phyloP scores from a whole-genome alignment of 768 basidiomycete species.

The Phaeotremella fagi region DNA sequence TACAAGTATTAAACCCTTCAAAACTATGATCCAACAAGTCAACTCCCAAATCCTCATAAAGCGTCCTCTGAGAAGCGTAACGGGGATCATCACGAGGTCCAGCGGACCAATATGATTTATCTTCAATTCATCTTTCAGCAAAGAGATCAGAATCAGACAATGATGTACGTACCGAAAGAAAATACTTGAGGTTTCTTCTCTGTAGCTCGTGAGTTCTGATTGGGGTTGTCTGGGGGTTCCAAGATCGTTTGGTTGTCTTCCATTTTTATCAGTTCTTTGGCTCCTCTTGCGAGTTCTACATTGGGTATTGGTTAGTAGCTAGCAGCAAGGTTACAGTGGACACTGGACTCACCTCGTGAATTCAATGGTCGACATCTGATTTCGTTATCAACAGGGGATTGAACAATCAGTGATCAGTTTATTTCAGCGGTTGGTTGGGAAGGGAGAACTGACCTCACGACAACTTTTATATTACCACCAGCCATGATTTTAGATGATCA shows the following conservation, averaged over 20 bases:
- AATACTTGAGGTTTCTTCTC: constrained; percentile 87
- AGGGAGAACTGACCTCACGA: constrained; percentile 42
- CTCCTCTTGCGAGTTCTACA: constrained; percentile 90
- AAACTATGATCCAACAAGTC: constrained; percentile 94
- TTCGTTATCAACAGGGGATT: too few relatives aligned
- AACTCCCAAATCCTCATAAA: constrained; percentile 89
- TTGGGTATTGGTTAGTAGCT: too few relatives aligned
- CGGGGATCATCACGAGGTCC: constrained; percentile 79
- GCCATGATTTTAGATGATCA: not conserved
- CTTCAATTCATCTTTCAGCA: too few relatives aligned
- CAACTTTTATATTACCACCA: constrained; percentile 49
- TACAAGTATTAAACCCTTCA: constrained; percentile 94
- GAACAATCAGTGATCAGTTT: too few relatives aligned
- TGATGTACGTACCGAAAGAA: constrained; percentile 58
- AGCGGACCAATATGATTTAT: constrained; percentile 97
- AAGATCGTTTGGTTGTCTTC: constrained; percentile 86
- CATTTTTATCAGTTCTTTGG: constrained; percentile 92
- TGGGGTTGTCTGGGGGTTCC: constrained; percentile 70
- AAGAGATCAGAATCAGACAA: too few relatives aligned
- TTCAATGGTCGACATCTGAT: constrained; percentile 97
- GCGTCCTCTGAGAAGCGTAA: constrained; percentile 90
- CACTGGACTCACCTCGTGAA: constrained; percentile 64
- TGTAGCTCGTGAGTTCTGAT: constrained; percentile 60
- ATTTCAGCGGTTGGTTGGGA: too few relatives aligned
- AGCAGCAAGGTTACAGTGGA: too few relatives aligned